phyloP scores from a whole-genome alignment of 768 basidiomycete genomes.

The Cystofilobasidium capitatum region DNA sequence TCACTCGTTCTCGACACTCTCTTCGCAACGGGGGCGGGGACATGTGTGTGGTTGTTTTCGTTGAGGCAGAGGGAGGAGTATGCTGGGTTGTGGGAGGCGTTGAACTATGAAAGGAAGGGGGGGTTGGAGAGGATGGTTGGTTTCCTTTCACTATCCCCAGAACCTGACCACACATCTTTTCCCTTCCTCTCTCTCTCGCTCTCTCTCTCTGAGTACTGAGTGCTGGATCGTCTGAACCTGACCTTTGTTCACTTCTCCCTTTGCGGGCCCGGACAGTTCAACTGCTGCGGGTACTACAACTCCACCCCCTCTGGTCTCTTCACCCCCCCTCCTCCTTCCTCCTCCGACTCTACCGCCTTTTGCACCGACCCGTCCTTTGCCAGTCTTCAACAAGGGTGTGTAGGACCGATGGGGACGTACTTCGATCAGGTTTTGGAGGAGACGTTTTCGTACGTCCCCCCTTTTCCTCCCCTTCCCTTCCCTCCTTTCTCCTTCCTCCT shows the following conservation, averaged over 20 bases:
- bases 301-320: slow-evolving; percentile 49
- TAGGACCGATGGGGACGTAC: slow-evolving; percentile 38
- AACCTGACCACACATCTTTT: too few species aligned
- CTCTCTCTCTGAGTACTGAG: neutral
- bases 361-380: slow-evolving; percentile 63
- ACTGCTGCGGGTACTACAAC: slow-evolving; percentile 72
- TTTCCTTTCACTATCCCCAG: too few species aligned
- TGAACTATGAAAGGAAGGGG: slow-evolving; percentile 45
- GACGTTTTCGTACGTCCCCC: slow-evolving; percentile 64
- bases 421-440: slow-evolving; percentile 68
- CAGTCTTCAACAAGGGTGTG: slow-evolving; percentile 34
- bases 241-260: neutral
- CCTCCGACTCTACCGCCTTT: slow-evolving; percentile 42
- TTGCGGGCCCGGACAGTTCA: slow-evolving; percentile 46
- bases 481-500: too few species aligned
- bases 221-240: neutral
- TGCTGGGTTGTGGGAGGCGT: slow-evolving; percentile 47
- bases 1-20: slow-evolving; percentile 56
- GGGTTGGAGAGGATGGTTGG: slow-evolving; percentile 64
- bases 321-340: slow-evolving; percentile 32
- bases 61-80: slow-evolving; percentile 62
- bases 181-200: neutral
- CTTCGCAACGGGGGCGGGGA: slow-evolving; percentile 55
- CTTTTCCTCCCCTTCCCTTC: neutral
- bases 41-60: slow-evolving; percentile 72